phyloP scores from a whole-genome alignment of 805 yeast genomes.

The Teunomyces funiuensis region DNA sequence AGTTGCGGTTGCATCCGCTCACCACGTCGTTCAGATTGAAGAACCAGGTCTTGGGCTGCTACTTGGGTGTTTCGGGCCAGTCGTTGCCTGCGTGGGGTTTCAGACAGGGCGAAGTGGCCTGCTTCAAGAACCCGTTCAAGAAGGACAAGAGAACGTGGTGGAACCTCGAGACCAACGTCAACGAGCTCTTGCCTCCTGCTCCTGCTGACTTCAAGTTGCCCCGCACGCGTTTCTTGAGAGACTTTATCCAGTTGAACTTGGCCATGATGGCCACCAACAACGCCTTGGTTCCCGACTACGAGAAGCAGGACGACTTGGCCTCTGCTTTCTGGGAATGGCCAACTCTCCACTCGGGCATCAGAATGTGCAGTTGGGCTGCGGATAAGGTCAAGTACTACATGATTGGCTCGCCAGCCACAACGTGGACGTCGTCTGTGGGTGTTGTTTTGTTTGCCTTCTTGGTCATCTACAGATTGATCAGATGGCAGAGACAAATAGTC shows the following conservation, averaged over 20 bases:
- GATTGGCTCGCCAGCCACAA: constrained; percentile 66
- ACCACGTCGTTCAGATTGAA: constrained; percentile 79
- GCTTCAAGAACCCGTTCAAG: constrained; percentile 62
- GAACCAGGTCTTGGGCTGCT: constrained; percentile 71
- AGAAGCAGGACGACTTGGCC: constrained; percentile 68
- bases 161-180: constrained; percentile 74
- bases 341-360: constrained; percentile 67
- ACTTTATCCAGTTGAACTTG: constrained; percentile 69
- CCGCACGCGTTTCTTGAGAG: constrained; percentile 72
- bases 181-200: constrained; percentile 58
- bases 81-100: constrained; percentile 96
- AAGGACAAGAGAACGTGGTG: constrained; percentile 88
- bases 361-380: constrained; percentile 73
- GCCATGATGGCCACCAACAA: constrained; percentile 90
- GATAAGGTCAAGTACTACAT: constrained; percentile 61
- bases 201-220: constrained; percentile 66
- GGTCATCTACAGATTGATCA: constrained; percentile 38
- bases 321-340: constrained; percentile 91
- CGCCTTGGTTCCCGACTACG: constrained; percentile 76
- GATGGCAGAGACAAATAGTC: constrained; percentile 73
- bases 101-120: constrained; percentile 93
- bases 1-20: constrained; percentile 65
- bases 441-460: constrained; percentile 54
- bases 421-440: constrained; percentile 68
- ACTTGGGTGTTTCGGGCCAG: constrained; percentile 79